These are phyloP conservation scores for Colletotrichum tofieldiae DNA, from an alignment of 2,329 filamentous ascomycete genomes.

Conservation along the genomic window DNA sequence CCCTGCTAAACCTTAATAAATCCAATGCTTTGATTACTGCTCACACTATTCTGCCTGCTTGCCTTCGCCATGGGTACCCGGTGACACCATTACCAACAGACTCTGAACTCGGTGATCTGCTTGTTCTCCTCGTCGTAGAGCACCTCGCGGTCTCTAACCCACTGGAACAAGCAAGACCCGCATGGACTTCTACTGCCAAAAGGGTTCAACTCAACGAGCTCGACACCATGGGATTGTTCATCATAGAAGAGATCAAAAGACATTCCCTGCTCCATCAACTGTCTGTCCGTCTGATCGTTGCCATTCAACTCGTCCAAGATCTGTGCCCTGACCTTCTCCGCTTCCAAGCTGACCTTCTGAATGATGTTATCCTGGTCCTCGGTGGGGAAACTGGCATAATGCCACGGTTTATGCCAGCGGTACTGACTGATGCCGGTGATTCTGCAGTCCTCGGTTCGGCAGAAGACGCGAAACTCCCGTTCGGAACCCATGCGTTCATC, in stretches of 20 bases:
- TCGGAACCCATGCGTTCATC: slow-evolving; percentile 55
- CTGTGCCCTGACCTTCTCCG: slow-evolving; percentile 44
- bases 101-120: slow-evolving; percentile 50
- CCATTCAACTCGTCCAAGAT: slow-evolving; percentile 49
- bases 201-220: slow-evolving; percentile 62
- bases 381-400: slow-evolving; percentile 42
- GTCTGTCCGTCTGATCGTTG: slow-evolving; percentile 46
- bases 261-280: slow-evolving; percentile 57
- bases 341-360: slow-evolving; percentile 44
- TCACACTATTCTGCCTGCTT: too few relatives aligned
- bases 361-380: slow-evolving; percentile 40
- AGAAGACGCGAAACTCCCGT: slow-evolving; percentile 62
- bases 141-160: slow-evolving; percentile 55
- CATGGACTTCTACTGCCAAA: slow-evolving; percentile 62
- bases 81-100: slow-evolving; percentile 26
- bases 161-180: slow-evolving; percentile 63
- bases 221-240: slow-evolving; percentile 45
- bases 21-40: too few relatives aligned
- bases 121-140: slow-evolving; percentile 53
- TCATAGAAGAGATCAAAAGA: slow-evolving; percentile 61
- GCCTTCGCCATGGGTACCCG: too few relatives aligned
- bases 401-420: slow-evolving; percentile 56
- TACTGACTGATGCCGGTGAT: slow-evolving; percentile 61
- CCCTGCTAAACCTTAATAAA: too few relatives aligned
- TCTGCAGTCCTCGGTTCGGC: slow-evolving; percentile 50